Evolutionary conservation across 176 grass and related monocot species (phyloP).

Genomic region (maize (Zea mays)): DNA sequence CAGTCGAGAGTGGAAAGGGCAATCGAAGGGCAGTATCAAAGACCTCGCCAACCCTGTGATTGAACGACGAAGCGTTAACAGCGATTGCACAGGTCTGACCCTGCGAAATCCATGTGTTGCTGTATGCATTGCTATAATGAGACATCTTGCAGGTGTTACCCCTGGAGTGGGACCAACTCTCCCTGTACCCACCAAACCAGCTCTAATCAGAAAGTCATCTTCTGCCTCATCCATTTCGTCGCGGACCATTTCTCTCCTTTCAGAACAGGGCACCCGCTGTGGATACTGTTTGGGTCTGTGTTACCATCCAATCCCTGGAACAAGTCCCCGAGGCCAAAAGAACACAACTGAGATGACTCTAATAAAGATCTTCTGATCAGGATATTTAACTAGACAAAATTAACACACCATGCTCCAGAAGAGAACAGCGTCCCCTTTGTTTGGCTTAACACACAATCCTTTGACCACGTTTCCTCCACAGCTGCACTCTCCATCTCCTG

Average conservation of each 20-base stretch:
- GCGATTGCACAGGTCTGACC: too few relatives aligned
- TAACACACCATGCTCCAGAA: conserved; percentile 87
- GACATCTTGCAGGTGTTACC: too few relatives aligned
- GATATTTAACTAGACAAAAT: not conserved
- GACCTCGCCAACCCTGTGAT: too few relatives aligned
- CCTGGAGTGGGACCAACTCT: too few relatives aligned
- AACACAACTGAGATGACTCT: too few relatives aligned
- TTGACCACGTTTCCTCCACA: conserved; percentile 72
- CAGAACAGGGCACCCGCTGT: conserved; percentile 82
- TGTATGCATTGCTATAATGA: too few relatives aligned
- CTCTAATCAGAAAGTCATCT: conserved; percentile 50
- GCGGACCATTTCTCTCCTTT: conserved; percentile 96
- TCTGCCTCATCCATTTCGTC: conserved; percentile 98
- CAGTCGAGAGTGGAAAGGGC: too few relatives aligned
- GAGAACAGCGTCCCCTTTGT: conserved; percentile 91
- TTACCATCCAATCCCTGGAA: conserved; percentile 75
- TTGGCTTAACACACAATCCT: conserved; percentile 80
- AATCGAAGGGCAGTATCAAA: too few relatives aligned
- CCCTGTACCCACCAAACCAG: not conserved
- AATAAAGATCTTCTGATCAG: not conserved
- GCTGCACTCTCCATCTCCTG: conserved; percentile 71
- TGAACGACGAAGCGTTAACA: too few relatives aligned
- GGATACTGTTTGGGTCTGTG: conserved; percentile 69
- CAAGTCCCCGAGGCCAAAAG: not conserved
- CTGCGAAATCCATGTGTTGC: too few relatives aligned